Base-by-base conservation (phyloP, 2,329 filamentous ascomycete species). In the Zymoseptoria brevis region DNA sequence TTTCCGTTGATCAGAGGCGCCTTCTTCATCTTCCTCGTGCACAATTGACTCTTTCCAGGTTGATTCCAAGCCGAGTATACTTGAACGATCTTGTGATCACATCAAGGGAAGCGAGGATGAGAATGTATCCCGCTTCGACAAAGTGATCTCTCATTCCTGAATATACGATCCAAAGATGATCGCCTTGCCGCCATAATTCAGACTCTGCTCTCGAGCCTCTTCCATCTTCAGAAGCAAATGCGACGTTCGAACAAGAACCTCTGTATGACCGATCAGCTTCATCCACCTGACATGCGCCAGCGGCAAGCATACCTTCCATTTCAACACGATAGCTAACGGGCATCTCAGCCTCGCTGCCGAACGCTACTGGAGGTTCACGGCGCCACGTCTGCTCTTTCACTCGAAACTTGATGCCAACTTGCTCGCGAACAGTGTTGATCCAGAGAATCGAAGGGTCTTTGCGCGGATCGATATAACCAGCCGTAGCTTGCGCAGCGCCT, bases 251-350 rank as follows among this genome's bases (percentile, higher is more conserved):
- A 91, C 79, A 50, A 88, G 74, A 56, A 91, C 74, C 75, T 90
- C 88, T 89, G 67, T 3, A 22, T 7, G 3, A 13, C 11, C 22
- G 9, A 54, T 69, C 54, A 68, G 63, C 55, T 8, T 22, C 9
- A n/a, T 24, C 21, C 8, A 30, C 5, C 4, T 3, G 11, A 24
- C 7, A 53, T n/a, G 11, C 11, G n/a, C 22, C 16, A 30, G 16
- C 9, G 26, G 30, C 13, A 45, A 16, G 35, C 79, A 60, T 76
- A 90, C 88, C 86, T 81, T 89, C 79, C 68, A 89, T 88, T 58
- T 88, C 82, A 26, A 94, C 76, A 50, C 81, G 81, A 69, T 90
- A 94, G 57, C 80, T 84, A 8, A 89, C 83, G 3, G 86, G 79
- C n/a, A 81, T 73, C 52, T 90, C 85, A 57, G 89, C 84, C 55